These are phyloP conservation scores for Arxiozyma bovina DNA, from an alignment of 1,139 yeast genomes.

Conservation along the genomic window DNA sequence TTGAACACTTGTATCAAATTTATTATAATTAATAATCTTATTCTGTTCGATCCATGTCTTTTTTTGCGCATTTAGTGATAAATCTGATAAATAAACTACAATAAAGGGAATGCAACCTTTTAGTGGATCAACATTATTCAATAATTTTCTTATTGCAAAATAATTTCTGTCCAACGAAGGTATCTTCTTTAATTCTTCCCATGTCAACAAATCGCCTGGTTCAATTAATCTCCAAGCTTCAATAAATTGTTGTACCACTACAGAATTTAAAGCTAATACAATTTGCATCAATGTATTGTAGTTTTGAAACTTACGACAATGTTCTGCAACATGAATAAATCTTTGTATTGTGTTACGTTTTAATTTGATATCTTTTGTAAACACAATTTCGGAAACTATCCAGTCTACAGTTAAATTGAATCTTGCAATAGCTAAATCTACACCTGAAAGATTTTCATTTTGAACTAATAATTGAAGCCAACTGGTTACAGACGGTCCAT, in stretches of 20 bases:
- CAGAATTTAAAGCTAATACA: constrained; percentile 72
- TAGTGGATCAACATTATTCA: constrained; percentile 55
- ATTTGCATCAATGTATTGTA: constrained; percentile 83
- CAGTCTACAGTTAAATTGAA: constrained; percentile 86
- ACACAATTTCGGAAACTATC: constrained; percentile 78
- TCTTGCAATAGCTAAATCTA: constrained; percentile 76
- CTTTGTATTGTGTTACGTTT: constrained; percentile 63
- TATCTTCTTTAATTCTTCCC: constrained; percentile 55
- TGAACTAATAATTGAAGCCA: constrained; percentile 75
- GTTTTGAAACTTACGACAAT: constrained; percentile 65
- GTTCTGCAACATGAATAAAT: constrained; percentile 77
- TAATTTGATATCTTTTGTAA: constrained; percentile 52
- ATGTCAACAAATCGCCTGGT: constrained; percentile 48
- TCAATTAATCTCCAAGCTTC: constrained; percentile 67
- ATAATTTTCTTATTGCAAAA: constrained; percentile 50
- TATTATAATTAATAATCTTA: constrained; percentile 61
- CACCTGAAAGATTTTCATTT: constrained; percentile 55
- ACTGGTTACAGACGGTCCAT: constrained; percentile 63
- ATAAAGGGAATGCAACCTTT: constrained; percentile 85
- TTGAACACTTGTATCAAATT: constrained; percentile 67
- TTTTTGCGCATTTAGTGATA: constrained; percentile 71
- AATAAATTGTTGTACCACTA: constrained; percentile 49
- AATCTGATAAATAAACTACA: constrained; percentile 75
- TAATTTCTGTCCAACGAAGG: constrained; percentile 63
- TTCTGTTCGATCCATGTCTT: constrained; percentile 32